These are phyloP conservation scores for Phytophthora boehmeriae DNA, from an alignment of 352 stramenopile genomes.

Conservation along the genomic window DNA sequence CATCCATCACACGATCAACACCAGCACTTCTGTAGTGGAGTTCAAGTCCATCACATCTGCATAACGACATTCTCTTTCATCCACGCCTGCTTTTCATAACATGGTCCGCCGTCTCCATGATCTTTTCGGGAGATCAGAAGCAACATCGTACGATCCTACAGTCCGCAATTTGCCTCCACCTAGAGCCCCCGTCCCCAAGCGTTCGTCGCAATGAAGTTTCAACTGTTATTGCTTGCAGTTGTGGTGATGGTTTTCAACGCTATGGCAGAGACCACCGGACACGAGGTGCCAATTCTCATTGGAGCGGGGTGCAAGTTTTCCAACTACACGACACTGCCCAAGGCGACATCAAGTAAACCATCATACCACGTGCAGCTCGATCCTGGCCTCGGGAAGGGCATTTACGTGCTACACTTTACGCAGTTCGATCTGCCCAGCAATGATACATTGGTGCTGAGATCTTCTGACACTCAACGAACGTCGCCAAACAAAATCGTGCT, in stretches of 20 bases:
- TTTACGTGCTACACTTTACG: conserved; percentile 70
- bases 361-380: conserved; percentile 57
- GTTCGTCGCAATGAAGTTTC: conserved; percentile 21
- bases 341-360: conserved; percentile 12
- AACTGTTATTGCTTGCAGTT: conserved; percentile 15
- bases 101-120: neutral
- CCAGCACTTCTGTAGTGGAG: neutral
- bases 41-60: conserved; percentile 14
- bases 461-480: conserved; percentile 24
- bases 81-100: conserved; percentile 2
- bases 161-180: conserved; percentile 30
- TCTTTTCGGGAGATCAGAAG: neutral
- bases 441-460: conserved; percentile 53
- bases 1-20: neutral
- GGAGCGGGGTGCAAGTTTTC: conserved; percentile 60
- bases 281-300: conserved; percentile 38
- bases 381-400: conserved; percentile 48
- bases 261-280: conserved; percentile 14
- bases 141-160: conserved; percentile 24
- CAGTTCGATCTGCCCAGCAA: conserved; percentile 54
- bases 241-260: conserved; percentile 3
- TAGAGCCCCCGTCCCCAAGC: conserved; percentile 7
- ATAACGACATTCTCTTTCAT: conserved; percentile 28
- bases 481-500: conserved; percentile 23
- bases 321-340: conserved; percentile 49